Evolutionary conservation across 805 yeast genomes (phyloP).

Genomic region (Candida namnaoensis): DNA sequence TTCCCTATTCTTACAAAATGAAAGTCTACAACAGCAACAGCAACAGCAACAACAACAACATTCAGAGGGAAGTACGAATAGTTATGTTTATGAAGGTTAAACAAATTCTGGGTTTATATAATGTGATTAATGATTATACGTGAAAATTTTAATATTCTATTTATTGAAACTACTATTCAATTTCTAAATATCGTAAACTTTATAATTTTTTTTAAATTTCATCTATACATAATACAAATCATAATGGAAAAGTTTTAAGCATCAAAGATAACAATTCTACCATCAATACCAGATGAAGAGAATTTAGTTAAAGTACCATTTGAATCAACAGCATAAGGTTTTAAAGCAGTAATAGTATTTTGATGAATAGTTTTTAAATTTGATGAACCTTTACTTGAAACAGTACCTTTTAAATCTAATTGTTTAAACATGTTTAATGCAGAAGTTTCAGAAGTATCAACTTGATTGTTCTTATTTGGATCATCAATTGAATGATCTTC

Average conservation of each 20-base stretch:
- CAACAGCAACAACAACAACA: background rate
- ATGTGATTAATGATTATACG: too few relatives aligned
- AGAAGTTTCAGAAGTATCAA: conserved; percentile 49
- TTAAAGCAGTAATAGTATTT: conserved; percentile 71
- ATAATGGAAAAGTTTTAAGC: conserved; percentile 20
- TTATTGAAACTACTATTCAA: too few relatives aligned
- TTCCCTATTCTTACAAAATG: conserved; percentile 48
- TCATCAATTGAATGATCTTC: conserved; percentile 38
- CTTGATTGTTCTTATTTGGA: conserved; percentile 44
- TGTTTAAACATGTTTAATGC: conserved; percentile 93
- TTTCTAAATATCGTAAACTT: too few relatives aligned
- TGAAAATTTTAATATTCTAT: too few relatives aligned
- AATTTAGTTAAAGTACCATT: conserved; percentile 48
- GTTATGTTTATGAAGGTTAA: background rate
- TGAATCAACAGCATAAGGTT: conserved; percentile 36
- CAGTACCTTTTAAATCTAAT: conserved; percentile 88
- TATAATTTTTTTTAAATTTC: too few relatives aligned
- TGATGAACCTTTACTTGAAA: conserved; percentile 32
- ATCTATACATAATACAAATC: too few relatives aligned
- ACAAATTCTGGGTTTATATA: background rate
- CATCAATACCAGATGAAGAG: conserved; percentile 82
- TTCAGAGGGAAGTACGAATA: background rate
- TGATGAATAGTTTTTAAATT: conserved; percentile 77
- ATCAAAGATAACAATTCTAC: conserved; percentile 76
- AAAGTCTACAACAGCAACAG: conserved; percentile 7